Percentiles rank a stretch among this genome's conserved stretches.
phyloP scores from a whole-genome alignment of 306 rosid species.

The Vachellia collinsii region DNA sequence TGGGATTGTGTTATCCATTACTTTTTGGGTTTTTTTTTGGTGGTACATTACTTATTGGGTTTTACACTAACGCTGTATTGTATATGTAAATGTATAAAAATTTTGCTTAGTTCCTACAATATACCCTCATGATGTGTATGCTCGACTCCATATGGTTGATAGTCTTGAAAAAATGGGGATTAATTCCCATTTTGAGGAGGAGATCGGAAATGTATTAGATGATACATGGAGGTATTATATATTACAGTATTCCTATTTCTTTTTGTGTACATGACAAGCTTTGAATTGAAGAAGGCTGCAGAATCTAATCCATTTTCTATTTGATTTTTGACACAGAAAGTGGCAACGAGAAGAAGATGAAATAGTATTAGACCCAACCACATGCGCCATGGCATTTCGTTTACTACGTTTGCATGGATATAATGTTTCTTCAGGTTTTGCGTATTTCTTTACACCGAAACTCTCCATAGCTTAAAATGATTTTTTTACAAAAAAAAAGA shows the following conservation, averaged over 20 bases:
- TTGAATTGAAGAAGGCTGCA: no score
- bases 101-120: not conserved
- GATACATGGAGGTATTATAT: not conserved
- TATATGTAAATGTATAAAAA: no score
- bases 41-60: not conserved
- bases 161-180: not conserved
- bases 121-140: not conserved
- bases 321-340: not conserved
- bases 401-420: not conserved
- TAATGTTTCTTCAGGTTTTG: not conserved
- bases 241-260: not conserved
- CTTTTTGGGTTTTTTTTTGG: no score
- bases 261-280: no score
- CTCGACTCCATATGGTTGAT: not conserved
- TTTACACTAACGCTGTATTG: not conserved
- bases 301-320: not conserved
- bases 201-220: not conserved
- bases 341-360: not conserved
- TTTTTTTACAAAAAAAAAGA: no score
- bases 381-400: not conserved
- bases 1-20: no score
- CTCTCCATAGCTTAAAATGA: no score
- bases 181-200: not conserved
- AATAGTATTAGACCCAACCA: not conserved
- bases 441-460: no score